Evolutionary conservation across 768 basidiomycete species (phyloP), one percentile per base, ranked within the genome.

Genomic region (Rhizopogon vesiculosus): DNA sequence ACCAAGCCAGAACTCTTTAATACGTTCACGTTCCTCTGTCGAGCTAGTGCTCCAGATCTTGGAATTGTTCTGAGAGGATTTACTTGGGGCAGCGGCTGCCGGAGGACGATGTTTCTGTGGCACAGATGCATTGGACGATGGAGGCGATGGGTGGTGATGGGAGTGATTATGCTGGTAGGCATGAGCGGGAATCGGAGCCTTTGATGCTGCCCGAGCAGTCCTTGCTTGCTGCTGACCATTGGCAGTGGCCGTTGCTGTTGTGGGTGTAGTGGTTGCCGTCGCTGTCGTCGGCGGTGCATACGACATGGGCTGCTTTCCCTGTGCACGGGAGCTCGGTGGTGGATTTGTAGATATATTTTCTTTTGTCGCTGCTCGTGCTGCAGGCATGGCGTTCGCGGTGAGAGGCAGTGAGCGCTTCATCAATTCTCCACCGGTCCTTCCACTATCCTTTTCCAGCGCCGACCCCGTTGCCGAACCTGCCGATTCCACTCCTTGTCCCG

Each of bases 1-100:
- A 28, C 83, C 87, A 31, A 98, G 83, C 97, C 96, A 99, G 72
- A 98, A 99, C 65, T 93, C 90, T 72, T 96, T 95, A 76, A 98
- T 99, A 61, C 93, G 85, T 70, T 98, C 95, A 33, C 97, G 83
- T 73, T 98, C 96, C 71, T 98, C 93, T 3, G 82, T 85, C 35
- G 89, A 87, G 70, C 85, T 91, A 56, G 92, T 96, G 66, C 87
- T 90, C 94, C 94, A 98, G 66, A 98, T 93, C 84, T 93, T 94
- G 74, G 77, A 86, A 61, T 80, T 82, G 66, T 75, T 83, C 38
- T 72, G 65, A 43, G 69, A 39, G 44, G 46, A 49, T 59, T 71
- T 58, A 58, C 59, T 51, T 46, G 64, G 53, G 45, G 63, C 61
- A 8, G 74, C 57, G 28, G 54, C 51, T 46, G 66, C 61, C 9